Evolutionary conservation across 805 yeast species (phyloP).

Genomic region (Metschnikowia lochheadii): DNA sequence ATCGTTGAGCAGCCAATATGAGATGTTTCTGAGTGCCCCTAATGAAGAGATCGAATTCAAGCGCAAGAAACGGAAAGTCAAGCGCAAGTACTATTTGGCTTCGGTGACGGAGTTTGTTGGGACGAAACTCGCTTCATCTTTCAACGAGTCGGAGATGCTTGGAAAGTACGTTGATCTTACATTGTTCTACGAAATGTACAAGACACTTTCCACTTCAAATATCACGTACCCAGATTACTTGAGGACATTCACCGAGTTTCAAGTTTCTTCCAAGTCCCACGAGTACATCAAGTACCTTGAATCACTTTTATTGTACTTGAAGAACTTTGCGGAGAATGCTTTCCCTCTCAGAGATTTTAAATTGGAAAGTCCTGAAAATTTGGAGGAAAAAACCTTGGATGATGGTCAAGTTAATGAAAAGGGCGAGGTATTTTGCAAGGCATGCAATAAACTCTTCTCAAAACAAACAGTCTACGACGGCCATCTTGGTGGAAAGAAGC

Average conservation of each 20-base stretch:
- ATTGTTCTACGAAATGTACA: slow-evolving; percentile 49
- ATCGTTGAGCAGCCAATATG: slow-evolving; percentile 11
- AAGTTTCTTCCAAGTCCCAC: slow-evolving; percentile 13
- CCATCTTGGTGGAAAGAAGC: slow-evolving; percentile 75
- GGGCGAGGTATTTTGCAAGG: slow-evolving; percentile 48
- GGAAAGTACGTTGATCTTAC: slow-evolving; percentile 64
- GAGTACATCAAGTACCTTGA: slow-evolving; percentile 45
- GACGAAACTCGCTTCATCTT: slow-evolving; percentile 39
- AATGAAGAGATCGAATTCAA: slow-evolving; percentile 19
- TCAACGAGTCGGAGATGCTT: slow-evolving; percentile 55
- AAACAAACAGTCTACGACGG: slow-evolving; percentile 60
- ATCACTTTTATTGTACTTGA: slow-evolving; percentile 48
- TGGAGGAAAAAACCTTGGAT: neutral
- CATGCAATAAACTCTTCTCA: slow-evolving; percentile 62
- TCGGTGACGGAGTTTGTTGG: slow-evolving; percentile 46
- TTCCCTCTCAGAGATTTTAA: slow-evolving; percentile 13
- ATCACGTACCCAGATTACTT: slow-evolving; percentile 51
- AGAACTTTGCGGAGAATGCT: slow-evolving; percentile 42
- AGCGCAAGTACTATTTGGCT: slow-evolving; percentile 43
- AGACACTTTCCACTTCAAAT: slow-evolving; percentile 29
- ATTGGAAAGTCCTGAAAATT: neutral
- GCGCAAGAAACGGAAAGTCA: slow-evolving; percentile 18
- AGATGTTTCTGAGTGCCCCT: slow-evolving; percentile 29
- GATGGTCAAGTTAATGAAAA: slow-evolving; percentile 16
- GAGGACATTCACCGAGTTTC: slow-evolving; percentile 39